These are phyloP conservation scores for Dictyostelium citrinum DNA, from an alignment of 78 protist species.

Conservation along the genomic window DNA sequence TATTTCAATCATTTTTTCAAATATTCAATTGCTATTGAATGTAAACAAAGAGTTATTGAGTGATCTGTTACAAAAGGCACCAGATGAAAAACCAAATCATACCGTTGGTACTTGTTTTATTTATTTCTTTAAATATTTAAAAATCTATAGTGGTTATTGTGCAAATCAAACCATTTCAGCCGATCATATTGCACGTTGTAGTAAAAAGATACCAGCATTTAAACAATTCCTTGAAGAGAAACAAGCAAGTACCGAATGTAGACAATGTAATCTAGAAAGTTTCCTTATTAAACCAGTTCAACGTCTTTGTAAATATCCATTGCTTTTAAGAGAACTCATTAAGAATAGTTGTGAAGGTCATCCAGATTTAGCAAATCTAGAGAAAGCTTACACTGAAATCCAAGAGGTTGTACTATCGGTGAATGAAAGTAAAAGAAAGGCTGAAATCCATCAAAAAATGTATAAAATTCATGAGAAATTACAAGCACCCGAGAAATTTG, in stretches of 20 bases:
- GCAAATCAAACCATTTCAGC: slow-evolving; percentile 55
- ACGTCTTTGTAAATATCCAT: slow-evolving; percentile 79
- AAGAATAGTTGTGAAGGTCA: slow-evolving; percentile 26
- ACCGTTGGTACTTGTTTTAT: slow-evolving; percentile 42
- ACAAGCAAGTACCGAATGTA: slow-evolving; percentile 45
- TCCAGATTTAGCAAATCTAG: slow-evolving; percentile 30
- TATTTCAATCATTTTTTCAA: slow-evolving; percentile 38
- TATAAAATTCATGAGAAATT: slow-evolving; percentile 58
- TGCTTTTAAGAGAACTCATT: slow-evolving; percentile 49
- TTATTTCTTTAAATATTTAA: slow-evolving; percentile 19
- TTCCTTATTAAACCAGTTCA: slow-evolving; percentile 77
- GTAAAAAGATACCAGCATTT: slow-evolving; percentile 42
- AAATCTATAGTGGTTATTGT: slow-evolving; percentile 62
- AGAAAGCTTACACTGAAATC: slow-evolving; percentile 41
- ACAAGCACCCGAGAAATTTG: slow-evolving; percentile 58
- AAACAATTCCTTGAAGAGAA: slow-evolving; percentile 67
- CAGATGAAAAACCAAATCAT: not conserved
- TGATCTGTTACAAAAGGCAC: slow-evolving; percentile 21
- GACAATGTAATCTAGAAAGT: slow-evolving; percentile 41
- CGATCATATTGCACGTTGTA: slow-evolving; percentile 29
- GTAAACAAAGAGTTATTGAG: slow-evolving; percentile 48
- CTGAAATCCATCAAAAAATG: slow-evolving; percentile 72
- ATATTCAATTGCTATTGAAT: slow-evolving; percentile 37
- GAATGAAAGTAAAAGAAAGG: slow-evolving; percentile 70
- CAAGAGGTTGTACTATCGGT: slow-evolving; percentile 47